Conservation (phyloP, 768 basidiomycete genomes). For the Epithele typhae region DNA sequence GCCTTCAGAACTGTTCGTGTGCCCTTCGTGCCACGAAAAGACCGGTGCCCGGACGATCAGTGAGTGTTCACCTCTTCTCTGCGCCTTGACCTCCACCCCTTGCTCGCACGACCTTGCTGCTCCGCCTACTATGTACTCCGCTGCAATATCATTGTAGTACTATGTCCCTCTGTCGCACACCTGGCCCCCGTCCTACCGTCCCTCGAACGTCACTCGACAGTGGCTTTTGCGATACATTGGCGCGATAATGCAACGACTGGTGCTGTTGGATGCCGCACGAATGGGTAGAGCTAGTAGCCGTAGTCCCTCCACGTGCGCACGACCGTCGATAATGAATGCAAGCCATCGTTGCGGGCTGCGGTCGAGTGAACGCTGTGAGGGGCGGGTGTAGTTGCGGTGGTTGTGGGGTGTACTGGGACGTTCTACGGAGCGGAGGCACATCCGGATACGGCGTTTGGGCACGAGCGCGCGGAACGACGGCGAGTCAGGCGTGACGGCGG, state of each 20-base stretch:
- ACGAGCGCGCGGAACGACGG: too few relatives aligned
- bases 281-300: constrained; percentile 4
- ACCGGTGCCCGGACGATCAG: constrained; percentile 67
- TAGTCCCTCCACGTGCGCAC: constrained; percentile 1
- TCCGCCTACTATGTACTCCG: neutral
- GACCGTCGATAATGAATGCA: neutral
- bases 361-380: neutral
- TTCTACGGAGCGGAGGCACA: too few relatives aligned
- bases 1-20: constrained; percentile 53
- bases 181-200: too few relatives aligned
- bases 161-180: neutral
- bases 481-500: too few relatives aligned
- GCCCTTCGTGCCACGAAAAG: constrained; percentile 49
- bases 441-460: too few relatives aligned
- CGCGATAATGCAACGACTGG: too few relatives aligned
- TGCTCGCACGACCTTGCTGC: neutral
- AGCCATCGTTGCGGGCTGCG: neutral
- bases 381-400: neutral
- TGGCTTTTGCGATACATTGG: too few relatives aligned
- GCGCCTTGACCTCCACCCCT: neutral
- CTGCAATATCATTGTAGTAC: neutral
- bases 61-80: constrained; percentile 50
- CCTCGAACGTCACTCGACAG: too few relatives aligned
- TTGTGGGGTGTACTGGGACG: too few relatives aligned
- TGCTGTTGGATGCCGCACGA: too few relatives aligned